Percentiles rank a stretch among this genome's conserved stretches.
These are phyloP conservation scores for Catharanthus roseus DNA, from an alignment of 257 asterid species.

Conservation along the genomic window DNA sequence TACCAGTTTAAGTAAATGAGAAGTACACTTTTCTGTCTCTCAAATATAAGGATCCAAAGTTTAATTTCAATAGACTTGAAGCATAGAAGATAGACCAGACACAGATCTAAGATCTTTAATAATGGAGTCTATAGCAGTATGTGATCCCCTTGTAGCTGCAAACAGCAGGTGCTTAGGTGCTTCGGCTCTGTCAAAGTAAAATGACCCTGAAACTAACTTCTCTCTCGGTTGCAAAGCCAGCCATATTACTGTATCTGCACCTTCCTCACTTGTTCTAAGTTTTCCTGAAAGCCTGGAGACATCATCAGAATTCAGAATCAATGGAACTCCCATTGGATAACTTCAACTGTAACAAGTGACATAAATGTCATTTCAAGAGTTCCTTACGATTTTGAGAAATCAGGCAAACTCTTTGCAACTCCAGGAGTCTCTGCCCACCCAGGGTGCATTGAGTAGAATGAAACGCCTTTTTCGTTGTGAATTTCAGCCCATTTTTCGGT, in stretches of 20 bases:
- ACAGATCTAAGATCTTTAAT: slow-evolving; percentile 36
- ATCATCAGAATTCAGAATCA: background rate
- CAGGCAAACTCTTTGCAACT: slow-evolving; percentile 70
- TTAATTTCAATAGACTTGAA: too few species aligned
- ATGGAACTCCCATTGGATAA: background rate
- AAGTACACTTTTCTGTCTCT: background rate
- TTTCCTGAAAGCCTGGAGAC: slow-evolving; percentile 59
- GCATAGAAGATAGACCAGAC: slow-evolving; percentile 22
- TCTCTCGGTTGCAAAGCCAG: slow-evolving; percentile 80
- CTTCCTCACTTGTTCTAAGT: slow-evolving; percentile 81
- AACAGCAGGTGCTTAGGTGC: slow-evolving; percentile 75
- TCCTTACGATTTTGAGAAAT: slow-evolving; percentile 55
- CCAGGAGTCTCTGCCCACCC: slow-evolving; percentile 99
- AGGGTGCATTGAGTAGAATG: slow-evolving; percentile 95
- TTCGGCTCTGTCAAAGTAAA: slow-evolving; percentile 74
- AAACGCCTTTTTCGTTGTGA: slow-evolving; percentile 57
- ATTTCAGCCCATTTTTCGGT: slow-evolving; percentile 85
- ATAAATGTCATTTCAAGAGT: background rate
- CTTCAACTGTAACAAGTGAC: background rate
- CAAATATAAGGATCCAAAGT: background rate
- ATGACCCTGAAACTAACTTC: slow-evolving; percentile 59
- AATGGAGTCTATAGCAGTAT: slow-evolving; percentile 54
- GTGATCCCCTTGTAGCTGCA: slow-evolving; percentile 62
- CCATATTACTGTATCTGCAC: slow-evolving; percentile 85
- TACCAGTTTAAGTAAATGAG: too few species aligned